Percentiles rank a stretch among this genome's conserved stretches.
These are phyloP conservation scores for Aspergillus brasiliensis DNA, from an alignment of 2,329 filamentous ascomycete genomes.

Conservation along the genomic window DNA sequence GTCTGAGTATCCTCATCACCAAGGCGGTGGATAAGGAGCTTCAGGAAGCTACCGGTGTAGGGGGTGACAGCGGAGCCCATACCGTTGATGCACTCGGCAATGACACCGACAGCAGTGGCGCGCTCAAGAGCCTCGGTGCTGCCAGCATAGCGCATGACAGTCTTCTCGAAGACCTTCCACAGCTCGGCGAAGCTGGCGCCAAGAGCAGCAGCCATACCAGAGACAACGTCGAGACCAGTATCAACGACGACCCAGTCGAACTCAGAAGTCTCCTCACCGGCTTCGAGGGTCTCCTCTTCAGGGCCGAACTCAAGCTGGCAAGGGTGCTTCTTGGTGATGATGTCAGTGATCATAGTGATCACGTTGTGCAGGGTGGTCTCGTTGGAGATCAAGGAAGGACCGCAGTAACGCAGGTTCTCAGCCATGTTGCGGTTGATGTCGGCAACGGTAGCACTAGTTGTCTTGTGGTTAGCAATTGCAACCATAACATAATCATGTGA, in stretches of 20 bases:
- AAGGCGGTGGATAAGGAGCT: slow-evolving; percentile 80
- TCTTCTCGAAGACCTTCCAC: slow-evolving; percentile 96
- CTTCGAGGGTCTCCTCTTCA: slow-evolving; percentile 73
- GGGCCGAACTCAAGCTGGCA: slow-evolving; percentile 90
- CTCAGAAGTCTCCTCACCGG: slow-evolving; percentile 80
- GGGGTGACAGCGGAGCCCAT: slow-evolving; percentile 81
- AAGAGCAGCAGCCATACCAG: slow-evolving; percentile 78
- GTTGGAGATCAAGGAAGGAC: slow-evolving; percentile 78
- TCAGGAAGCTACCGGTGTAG: slow-evolving; percentile 75
- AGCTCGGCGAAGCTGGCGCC: slow-evolving; percentile 80
- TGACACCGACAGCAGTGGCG: slow-evolving; percentile 84
- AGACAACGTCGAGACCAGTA: slow-evolving; percentile 87
- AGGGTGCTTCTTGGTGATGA: slow-evolving; percentile 87
- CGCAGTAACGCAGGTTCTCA: slow-evolving; percentile 85
- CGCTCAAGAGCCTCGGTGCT: slow-evolving; percentile 86
- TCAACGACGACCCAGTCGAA: slow-evolving; percentile 98
- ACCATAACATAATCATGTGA: slow-evolving; percentile 18
- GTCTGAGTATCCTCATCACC: slow-evolving; percentile 87
- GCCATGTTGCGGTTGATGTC: slow-evolving; percentile 94
- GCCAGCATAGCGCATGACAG: slow-evolving; percentile 81
- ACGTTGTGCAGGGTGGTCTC: slow-evolving; percentile 74
- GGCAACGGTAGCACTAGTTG: slow-evolving; percentile 75
- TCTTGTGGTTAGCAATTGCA: slow-evolving; percentile 46
- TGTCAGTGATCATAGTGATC: slow-evolving; percentile 71
- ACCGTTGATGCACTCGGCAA: slow-evolving; percentile 85